Conservation (phyloP, 2,329 filamentous ascomycete genomes). For the Fusarium setosum region DNA sequence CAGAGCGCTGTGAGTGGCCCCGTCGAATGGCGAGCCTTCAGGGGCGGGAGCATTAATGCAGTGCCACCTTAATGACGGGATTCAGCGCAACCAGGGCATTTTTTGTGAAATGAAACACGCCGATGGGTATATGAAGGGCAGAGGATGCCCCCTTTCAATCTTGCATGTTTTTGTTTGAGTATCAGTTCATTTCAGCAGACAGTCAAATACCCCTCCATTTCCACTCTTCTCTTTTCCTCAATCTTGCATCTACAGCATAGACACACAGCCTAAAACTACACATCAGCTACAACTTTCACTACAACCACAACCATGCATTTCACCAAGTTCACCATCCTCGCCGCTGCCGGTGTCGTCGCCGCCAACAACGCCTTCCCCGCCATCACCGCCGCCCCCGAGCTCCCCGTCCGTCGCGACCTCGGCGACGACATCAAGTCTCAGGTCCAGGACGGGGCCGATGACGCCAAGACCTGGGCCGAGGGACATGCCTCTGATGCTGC, state of each 20-base stretch:
- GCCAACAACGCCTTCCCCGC: slow-evolving; percentile 14
- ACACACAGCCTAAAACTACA: background rate
- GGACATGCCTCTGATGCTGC: slow-evolving; percentile 13
- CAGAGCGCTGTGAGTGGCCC: background rate
- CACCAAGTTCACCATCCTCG: slow-evolving; percentile 37
- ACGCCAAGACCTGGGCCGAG: slow-evolving; percentile 17
- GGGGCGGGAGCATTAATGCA: slow-evolving; percentile 22
- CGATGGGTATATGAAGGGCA: slow-evolving; percentile 24
- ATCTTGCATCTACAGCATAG: too few species aligned
- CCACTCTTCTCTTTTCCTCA: background rate
- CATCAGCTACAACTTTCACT: background rate
- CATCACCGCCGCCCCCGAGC: slow-evolving; percentile 26
- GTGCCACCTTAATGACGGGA: slow-evolving; percentile 1
- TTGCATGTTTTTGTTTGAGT: too few species aligned
- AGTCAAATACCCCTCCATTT: background rate
- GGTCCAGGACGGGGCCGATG: slow-evolving; percentile 18
- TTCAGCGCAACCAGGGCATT: too few species aligned
- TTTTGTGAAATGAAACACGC: slow-evolving; percentile 8
- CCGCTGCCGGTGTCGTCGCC: slow-evolving; percentile 36
- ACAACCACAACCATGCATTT: slow-evolving; percentile 34
- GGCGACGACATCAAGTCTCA: slow-evolving; percentile 30
- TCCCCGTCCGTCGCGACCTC: slow-evolving; percentile 27
- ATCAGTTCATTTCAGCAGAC: background rate
- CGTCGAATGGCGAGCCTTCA: background rate
- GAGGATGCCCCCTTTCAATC: slow-evolving; percentile 7